phyloP scores from a whole-genome alignment of 352 stramenopile genomes.

The Pythium vanterpoolii region DNA sequence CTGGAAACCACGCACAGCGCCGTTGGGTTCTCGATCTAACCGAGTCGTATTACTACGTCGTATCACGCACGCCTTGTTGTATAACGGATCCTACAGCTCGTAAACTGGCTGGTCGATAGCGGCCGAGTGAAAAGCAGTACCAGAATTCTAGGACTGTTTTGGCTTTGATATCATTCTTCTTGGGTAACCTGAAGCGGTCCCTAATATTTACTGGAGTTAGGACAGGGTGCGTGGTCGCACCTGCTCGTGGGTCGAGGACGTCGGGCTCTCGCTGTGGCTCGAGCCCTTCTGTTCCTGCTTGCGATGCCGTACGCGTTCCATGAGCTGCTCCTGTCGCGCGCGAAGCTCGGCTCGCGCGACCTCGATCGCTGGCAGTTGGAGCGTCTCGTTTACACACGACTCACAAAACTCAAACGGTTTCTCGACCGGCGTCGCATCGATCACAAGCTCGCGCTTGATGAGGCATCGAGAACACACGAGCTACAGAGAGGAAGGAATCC shows the following conservation, averaged over 20 bases:
- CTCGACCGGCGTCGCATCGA: not conserved
- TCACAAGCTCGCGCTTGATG: conserved; percentile 11
- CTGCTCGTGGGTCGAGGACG: not conserved
- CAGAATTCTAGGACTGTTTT: no score
- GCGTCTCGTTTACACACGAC: conserved; percentile 3
- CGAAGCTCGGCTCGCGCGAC: conserved; percentile 9
- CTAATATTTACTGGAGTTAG: not conserved
- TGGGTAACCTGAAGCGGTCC: no score
- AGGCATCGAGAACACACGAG: conserved; percentile 1
- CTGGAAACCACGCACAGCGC: no score
- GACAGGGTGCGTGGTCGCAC: not conserved
- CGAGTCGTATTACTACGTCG: no score
- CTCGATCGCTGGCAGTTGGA: not conserved
- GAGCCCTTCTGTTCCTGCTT: no score
- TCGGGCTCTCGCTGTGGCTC: not conserved
- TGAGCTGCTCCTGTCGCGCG: not conserved
- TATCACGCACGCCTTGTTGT: no score
- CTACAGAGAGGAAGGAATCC: no score
- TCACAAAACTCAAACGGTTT: conserved; percentile 16
- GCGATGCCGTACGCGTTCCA: not conserved
- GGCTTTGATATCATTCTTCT: no score
- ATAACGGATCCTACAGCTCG: no score
- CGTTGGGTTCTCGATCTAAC: no score
- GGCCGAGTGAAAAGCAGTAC: no score
- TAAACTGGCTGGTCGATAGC: no score